Percentiles rank a stretch among this genome's conserved stretches.
Conservation (phyloP, 805 yeast genomes). For the Candida corydali region DNA sequence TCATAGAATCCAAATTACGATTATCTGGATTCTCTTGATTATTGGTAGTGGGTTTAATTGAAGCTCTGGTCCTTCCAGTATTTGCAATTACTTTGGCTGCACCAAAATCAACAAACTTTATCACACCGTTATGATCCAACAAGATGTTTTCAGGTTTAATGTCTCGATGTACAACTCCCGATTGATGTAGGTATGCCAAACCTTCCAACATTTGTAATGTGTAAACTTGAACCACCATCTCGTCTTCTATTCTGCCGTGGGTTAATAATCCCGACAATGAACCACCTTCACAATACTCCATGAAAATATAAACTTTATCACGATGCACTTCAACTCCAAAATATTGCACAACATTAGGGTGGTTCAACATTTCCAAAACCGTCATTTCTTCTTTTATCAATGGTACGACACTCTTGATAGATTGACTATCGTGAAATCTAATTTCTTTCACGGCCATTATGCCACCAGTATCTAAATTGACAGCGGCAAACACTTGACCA, state of each 20-base stretch:
- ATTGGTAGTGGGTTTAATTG: conserved; percentile 1
- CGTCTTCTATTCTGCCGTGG: conserved; percentile 94
- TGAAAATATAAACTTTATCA: conserved; percentile 89
- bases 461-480: conserved; percentile 91
- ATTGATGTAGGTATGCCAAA: conserved; percentile 86
- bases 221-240: conserved; percentile 84
- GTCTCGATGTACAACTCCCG: conserved; percentile 95
- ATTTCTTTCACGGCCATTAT: conserved; percentile 97
- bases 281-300: conserved; percentile 98
- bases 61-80: conserved; percentile 41
- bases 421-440: conserved; percentile 80
- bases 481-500: conserved; percentile 90
- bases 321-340: conserved; percentile 97
- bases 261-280: conserved; percentile 80
- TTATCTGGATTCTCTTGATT: conserved; percentile 2
- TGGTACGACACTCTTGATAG: conserved; percentile 79
- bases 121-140: conserved; percentile 86
- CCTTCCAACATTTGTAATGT: conserved; percentile 94
- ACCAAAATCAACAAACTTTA: conserved; percentile 95
- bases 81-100: conserved; percentile 88
- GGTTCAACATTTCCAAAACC: conserved; percentile 88
- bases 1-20: conserved; percentile 46
- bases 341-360: conserved; percentile 94
- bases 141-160: conserved; percentile 93
- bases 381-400: conserved; percentile 95